Percentiles rank a stretch among this genome's conserved stretches.
Evolutionary conservation across 2,329 filamentous ascomycete genomes (phyloP).

Genomic region (Laburnicola sp.): DNA sequence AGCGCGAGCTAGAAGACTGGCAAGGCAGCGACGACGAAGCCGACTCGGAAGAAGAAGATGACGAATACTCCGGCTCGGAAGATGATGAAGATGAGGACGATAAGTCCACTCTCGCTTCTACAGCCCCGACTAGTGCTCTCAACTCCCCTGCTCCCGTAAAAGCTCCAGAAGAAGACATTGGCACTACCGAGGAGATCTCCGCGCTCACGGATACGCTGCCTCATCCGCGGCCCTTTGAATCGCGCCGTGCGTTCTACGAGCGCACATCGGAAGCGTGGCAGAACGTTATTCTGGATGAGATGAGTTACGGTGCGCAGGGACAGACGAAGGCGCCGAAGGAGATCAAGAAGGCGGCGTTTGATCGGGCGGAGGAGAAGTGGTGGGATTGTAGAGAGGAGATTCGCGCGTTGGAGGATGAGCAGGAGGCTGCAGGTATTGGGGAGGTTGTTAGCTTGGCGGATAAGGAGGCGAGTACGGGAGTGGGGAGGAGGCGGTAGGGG

Average conservation of each 20-base stretch:
- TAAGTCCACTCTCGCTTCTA: constrained; percentile 58
- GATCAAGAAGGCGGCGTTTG: constrained; percentile 87
- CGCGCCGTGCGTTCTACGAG: constrained; percentile 86
- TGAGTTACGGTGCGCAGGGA: constrained; percentile 62
- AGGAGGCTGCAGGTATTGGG: constrained; percentile 91
- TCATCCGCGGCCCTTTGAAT: constrained; percentile 81
- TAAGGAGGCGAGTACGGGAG: constrained; percentile 51
- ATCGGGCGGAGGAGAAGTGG: constrained; percentile 94
- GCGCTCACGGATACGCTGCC: constrained; percentile 71
- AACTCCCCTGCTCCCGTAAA: constrained; percentile 28
- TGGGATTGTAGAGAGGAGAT: constrained; percentile 98
- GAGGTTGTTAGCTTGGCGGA: constrained; percentile 90
- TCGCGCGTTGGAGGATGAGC: constrained; percentile 86
- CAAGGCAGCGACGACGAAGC: constrained; percentile 56
- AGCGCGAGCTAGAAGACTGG: constrained; percentile 84
- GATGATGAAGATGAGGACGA: constrained; percentile 58
- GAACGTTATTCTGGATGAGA: constrained; percentile 74
- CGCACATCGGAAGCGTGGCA: constrained; percentile 91
- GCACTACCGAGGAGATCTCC: constrained; percentile 57
- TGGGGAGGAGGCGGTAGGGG: constrained; percentile 38
- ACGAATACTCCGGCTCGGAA: constrained; percentile 43
- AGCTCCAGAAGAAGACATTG: constrained; percentile 45
- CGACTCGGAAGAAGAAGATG: constrained; percentile 53
- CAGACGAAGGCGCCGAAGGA: constrained; percentile 79
- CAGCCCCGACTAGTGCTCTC: constrained; percentile 57